Evolutionary conservation across 352 stramenopile genomes (phyloP), one percentile per base, ranked within the genome.

Genomic region (Peronospora belbahrii): DNA sequence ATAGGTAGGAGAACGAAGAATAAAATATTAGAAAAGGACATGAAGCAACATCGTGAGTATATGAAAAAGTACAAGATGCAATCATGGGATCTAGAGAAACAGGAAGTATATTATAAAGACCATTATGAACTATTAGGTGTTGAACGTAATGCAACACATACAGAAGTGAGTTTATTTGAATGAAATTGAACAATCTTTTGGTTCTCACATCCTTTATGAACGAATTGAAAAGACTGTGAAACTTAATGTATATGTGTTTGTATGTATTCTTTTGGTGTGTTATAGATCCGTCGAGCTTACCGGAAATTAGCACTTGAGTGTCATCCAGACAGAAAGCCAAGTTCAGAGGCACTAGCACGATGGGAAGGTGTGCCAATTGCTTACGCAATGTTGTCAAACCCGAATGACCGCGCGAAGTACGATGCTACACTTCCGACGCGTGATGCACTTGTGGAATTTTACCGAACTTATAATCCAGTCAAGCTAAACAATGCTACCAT

Each of bases 311-410:
- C 80, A 32, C 68, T 94, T 28, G 75, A 77, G 48, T 94, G 80
- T 43, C 88, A 97, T 51, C 88, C 88, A 1, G 88, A 97, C 55
- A 92, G 95, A 52, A 98, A 98, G 65, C 80, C 85, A 37, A 77
- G 63, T 1, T 42, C 65, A 0, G 75, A 85, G 32, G 75, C 73
- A 7, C 62, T 86, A 34, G 70, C 68, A 34, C 70, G 69, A 18
- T 92, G 80, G 80, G 80, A 92, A 31, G 80, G 80, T 28, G 77
- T 92, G 24, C 80, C 53, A 15, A 62, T 70, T 5, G 80, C 80
- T 2, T 92, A 92, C 52, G 70, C 74, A 1, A 59, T 92, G 30
- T 42, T 92, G 33, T 89, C 77, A 13, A 84, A 80, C 45, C 80
- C 80, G 13, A 88, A 92, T 59, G 79, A 84, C 42, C 73, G 76